Percentiles rank a stretch among this genome's conserved stretches.
Evolutionary conservation across 208 protist genomes (phyloP).

Genomic region (Leishmania turanica): DNA sequence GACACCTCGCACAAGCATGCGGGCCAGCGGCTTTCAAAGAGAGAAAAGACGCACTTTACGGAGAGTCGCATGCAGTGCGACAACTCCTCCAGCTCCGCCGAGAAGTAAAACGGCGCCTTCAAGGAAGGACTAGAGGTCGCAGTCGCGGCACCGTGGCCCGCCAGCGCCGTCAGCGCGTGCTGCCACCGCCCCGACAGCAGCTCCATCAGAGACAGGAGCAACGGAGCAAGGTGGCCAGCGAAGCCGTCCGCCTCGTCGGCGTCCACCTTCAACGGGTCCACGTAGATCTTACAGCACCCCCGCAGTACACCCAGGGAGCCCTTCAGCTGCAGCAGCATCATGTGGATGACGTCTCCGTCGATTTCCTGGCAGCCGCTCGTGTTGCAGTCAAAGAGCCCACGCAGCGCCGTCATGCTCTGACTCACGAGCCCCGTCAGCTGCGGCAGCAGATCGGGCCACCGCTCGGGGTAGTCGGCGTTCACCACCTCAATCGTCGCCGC

Average conservation of each 20-base stretch:
- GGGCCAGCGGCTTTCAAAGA: conserved; percentile 59
- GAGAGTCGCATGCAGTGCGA: conserved; percentile 72
- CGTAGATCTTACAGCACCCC: conserved; percentile 68
- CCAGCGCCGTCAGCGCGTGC: conserved; percentile 32
- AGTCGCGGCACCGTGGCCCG: conserved; percentile 8
- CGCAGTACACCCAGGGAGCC: conserved; percentile 68
- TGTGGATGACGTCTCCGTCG: conserved; percentile 17
- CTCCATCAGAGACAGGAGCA: conserved; percentile 52
- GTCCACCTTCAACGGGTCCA: conserved; percentile 53
- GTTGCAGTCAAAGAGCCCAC: conserved; percentile 21
- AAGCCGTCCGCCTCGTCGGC: conserved; percentile 60
- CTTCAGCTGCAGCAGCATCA: conserved; percentile 59
- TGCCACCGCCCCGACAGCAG: conserved; percentile 50
- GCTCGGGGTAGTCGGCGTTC: conserved; percentile 67
- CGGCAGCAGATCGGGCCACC: conserved; percentile 68
- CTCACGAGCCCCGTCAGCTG: conserved; percentile 56
- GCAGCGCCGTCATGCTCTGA: conserved; percentile 35
- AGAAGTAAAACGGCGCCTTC: conserved; percentile 20
- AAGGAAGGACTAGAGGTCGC: conserved; percentile 16
- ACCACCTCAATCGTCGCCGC: conserved; percentile 68
- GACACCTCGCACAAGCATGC: conserved; percentile 61
- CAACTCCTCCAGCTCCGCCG: conserved; percentile 48
- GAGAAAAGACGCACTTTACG: conserved; percentile 73
- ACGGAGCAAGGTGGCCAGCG: conserved; percentile 37
- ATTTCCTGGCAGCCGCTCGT: conserved; percentile 21